phyloP scores from a whole-genome alignment of 2,329 filamentous ascomycete genomes.

The Dryadomyces quercivorus region DNA sequence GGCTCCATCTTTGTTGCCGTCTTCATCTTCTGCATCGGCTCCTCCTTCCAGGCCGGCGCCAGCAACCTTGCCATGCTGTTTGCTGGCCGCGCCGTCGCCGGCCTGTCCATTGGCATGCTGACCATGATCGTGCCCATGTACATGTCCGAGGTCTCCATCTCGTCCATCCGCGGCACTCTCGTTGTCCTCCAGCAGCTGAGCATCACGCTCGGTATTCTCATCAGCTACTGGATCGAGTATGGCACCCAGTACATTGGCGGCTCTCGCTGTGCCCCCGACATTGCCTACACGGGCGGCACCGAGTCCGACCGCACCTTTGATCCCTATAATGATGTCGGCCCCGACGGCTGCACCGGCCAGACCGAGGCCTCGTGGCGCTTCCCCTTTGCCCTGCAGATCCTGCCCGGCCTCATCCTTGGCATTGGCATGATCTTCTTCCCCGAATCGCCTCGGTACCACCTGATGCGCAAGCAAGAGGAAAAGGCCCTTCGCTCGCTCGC shows the following conservation, averaged over 20 bases:
- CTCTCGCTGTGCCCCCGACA: background rate
- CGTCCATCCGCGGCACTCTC: background rate
- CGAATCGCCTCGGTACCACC: background rate
- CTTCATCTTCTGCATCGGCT: background rate
- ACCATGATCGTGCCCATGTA: slow-evolving; percentile 2
- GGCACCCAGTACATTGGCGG: slow-evolving; percentile 1
- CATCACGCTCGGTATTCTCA: slow-evolving; percentile 1
- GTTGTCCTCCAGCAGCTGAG: background rate
- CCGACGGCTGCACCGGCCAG: slow-evolving; percentile 1
- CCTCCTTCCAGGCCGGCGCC: slow-evolving; percentile 1
- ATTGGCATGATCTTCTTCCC: background rate
- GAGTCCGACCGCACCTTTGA: background rate
- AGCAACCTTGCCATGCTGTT: background rate
- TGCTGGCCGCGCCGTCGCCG: slow-evolving; percentile 1
- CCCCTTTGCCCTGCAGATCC: slow-evolving; percentile 1
- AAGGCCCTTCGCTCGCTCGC: background rate
- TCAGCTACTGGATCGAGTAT: slow-evolving; percentile 3
- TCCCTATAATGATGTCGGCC: background rate
- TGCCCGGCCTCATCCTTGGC: background rate
- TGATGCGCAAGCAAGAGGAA: background rate
- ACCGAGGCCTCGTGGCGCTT: background rate
- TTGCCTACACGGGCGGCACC: background rate
- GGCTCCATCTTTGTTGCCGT: slow-evolving; percentile 1
- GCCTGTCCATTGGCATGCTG: slow-evolving; percentile 1
- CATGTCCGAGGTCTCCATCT: background rate